Conservation (phyloP, 441 rosid species). For the Bocquillonia castaneifolia region DNA sequence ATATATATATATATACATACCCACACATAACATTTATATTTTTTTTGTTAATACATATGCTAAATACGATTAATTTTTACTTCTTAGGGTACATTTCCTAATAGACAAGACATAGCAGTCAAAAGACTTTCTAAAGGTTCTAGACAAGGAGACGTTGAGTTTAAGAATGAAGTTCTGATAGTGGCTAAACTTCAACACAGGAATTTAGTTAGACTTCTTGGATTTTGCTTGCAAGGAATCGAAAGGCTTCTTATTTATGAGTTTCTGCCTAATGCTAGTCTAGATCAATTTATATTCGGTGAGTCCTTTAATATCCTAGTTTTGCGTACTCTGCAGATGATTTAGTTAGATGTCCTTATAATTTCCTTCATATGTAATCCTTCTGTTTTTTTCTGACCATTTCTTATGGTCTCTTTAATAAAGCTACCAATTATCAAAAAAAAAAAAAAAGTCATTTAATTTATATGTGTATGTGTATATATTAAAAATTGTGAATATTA, state of each 20-base stretch:
- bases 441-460: too few species aligned
- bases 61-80: too few species aligned
- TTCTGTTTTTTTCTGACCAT: too few species aligned
- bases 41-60: too few species aligned
- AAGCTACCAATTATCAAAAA: too few species aligned
- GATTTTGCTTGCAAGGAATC: constrained; percentile 38
- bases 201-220: constrained; percentile 42
- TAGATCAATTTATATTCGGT: constrained; percentile 44
- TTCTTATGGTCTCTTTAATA: too few species aligned
- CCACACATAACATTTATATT: too few species aligned
- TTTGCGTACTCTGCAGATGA: background rate
- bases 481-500: too few species aligned
- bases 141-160: constrained; percentile 18
- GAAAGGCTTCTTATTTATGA: constrained; percentile 48
- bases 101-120: constrained; percentile 19
- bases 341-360: too few species aligned
- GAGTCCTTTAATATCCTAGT: background rate
- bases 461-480: too few species aligned
- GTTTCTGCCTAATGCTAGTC: constrained; percentile 40
- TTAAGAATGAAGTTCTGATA: constrained; percentile 38
- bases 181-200: constrained; percentile 48
- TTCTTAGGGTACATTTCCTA: constrained; percentile 7
- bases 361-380: too few species aligned
- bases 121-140: constrained; percentile 19
- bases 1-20: background rate